phyloP scores from a whole-genome alignment of 2,329 filamentous ascomycete genomes.

The Cordyceps tenuipes region DNA sequence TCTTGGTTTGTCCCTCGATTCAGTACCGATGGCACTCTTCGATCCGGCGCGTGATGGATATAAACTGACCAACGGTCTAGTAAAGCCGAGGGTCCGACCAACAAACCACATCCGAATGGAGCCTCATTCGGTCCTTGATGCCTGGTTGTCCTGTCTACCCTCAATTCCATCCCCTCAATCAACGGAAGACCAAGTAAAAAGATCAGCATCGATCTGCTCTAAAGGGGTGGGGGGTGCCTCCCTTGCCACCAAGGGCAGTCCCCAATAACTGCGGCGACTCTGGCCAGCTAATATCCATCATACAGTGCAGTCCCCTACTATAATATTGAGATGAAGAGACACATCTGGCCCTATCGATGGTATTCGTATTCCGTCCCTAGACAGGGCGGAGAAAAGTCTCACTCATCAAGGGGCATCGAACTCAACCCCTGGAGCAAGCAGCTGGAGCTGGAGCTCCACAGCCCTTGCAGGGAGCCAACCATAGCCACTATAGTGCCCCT shows the following conservation, averaged over 20 bases:
- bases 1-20: neutral
- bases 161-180: too few species aligned
- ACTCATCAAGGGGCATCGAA: neutral
- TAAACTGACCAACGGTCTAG: neutral
- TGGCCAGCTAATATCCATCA: neutral
- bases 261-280: neutral
- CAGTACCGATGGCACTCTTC: neutral
- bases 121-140: neutral
- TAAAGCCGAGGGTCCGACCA: neutral
- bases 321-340: neutral
- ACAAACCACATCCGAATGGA: neutral
- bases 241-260: neutral
- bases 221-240: too few species aligned
- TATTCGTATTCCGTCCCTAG: neutral
- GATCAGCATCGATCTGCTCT: too few species aligned
- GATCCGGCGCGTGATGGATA: neutral
- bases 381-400: neutral
- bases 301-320: too few species aligned
- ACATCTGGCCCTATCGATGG: neutral
- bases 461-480: conserved; percentile 1
- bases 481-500: neutral
- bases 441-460: neutral
- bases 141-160: too few species aligned
- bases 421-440: neutral
- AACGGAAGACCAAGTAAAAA: too few species aligned